phyloP scores from a whole-genome alignment of 2,329 filamentous ascomycete genomes.

The Aspergillus carbonarius region DNA sequence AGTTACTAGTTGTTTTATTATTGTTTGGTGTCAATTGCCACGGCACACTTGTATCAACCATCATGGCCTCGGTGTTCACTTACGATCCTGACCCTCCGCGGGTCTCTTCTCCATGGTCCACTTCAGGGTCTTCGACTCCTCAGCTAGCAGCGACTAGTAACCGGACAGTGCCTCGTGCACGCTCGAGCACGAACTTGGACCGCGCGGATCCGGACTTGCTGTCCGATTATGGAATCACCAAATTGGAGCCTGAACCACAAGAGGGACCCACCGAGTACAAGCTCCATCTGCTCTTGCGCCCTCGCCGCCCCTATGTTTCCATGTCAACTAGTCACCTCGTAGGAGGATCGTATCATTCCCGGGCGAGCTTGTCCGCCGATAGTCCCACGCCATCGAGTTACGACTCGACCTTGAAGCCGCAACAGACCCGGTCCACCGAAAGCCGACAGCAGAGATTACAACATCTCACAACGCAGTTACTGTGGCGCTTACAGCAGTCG shows the following conservation, averaged over 20 bases:
- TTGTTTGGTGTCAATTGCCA: not conserved
- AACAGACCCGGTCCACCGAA: slow-evolving; percentile 58
- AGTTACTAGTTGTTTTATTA: not conserved
- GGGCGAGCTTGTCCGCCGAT: slow-evolving; percentile 23
- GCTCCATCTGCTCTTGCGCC: slow-evolving; percentile 79
- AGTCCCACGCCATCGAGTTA: slow-evolving; percentile 28
- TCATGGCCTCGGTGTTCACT: slow-evolving; percentile 93
- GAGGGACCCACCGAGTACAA: slow-evolving; percentile 97
- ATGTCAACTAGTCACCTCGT: slow-evolving; percentile 64
- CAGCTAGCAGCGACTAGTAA: slow-evolving; percentile 30
- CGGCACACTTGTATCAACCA: not conserved
- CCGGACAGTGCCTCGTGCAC: slow-evolving; percentile 26
- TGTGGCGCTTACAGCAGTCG: slow-evolving; percentile 94
- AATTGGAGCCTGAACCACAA: slow-evolving; percentile 85
- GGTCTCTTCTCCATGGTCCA: slow-evolving; percentile 88
- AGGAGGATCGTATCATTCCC: slow-evolving; percentile 53
- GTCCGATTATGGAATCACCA: slow-evolving; percentile 65
- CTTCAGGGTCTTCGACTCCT: slow-evolving; percentile 49
- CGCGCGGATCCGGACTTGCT: slow-evolving; percentile 41
- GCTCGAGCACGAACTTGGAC: slow-evolving; percentile 39
- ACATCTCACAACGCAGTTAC: slow-evolving; percentile 87
- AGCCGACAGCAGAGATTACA: slow-evolving; percentile 80
- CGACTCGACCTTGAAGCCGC: slow-evolving; percentile 35
- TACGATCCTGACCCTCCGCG: slow-evolving; percentile 85
- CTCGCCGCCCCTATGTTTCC: slow-evolving; percentile 69